Evolutionary conservation across 2,329 filamentous ascomycete genomes (phyloP).

Genomic region (Pseudopithomyces maydicus): DNA sequence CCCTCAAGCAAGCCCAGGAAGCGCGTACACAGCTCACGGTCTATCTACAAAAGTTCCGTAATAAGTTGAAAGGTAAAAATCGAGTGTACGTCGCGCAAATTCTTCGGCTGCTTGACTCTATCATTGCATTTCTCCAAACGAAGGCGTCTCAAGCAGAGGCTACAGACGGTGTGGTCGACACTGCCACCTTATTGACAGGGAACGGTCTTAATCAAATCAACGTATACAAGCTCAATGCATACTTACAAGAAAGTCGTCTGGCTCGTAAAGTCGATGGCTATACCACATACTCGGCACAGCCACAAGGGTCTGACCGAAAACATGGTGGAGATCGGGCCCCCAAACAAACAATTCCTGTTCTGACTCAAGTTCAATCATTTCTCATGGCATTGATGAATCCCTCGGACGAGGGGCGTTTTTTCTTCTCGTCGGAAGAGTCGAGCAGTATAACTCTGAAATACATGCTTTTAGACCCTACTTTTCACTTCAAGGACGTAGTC

Average conservation of each 20-base stretch:
- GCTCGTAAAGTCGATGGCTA: constrained; percentile 96
- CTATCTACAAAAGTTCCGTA: constrained; percentile 88
- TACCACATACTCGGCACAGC: constrained; percentile 65
- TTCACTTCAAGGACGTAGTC: constrained; percentile 88
- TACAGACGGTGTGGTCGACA: constrained; percentile 70
- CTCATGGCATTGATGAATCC: constrained; percentile 85
- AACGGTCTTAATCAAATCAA: constrained; percentile 97
- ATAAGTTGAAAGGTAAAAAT: constrained; percentile 87
- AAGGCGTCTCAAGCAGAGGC: constrained; percentile 48
- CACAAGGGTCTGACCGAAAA: constrained; percentile 26
- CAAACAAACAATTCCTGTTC: constrained; percentile 54
- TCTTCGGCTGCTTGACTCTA: constrained; percentile 79
- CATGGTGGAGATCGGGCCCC: constrained; percentile 12
- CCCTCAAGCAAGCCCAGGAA: constrained; percentile 71
- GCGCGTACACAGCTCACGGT: constrained; percentile 76
- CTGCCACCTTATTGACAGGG: constrained; percentile 74
- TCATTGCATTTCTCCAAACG: constrained; percentile 70
- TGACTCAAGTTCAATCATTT: constrained; percentile 71
- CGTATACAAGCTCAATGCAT: constrained; percentile 82
- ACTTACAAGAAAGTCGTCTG: constrained; percentile 89
- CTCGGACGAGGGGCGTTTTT: constrained; percentile 68
- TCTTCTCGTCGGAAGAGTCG: constrained; percentile 56
- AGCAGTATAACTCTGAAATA: constrained; percentile 73
- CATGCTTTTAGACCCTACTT: constrained; percentile 85
- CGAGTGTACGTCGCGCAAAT: constrained; percentile 89